A percentile compares a stretch with the other conserved stretches of the same genome.
These are phyloP conservation scores for Jamesozyma gamospora DNA, from an alignment of 805 yeast genomes.

Conservation along the genomic window DNA sequence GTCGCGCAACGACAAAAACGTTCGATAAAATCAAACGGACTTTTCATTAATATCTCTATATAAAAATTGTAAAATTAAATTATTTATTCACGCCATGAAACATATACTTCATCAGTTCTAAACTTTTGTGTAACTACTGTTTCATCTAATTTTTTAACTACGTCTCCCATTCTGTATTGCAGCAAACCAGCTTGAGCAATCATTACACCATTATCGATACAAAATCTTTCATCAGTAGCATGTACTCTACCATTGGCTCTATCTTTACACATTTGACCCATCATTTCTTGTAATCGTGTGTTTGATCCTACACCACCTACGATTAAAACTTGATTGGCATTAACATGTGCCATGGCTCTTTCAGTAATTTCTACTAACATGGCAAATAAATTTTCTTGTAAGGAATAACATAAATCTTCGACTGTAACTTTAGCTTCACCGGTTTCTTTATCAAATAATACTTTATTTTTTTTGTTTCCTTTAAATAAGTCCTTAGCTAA, in stretches of 20 bases:
- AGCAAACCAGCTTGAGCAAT: slow-evolving; percentile 95
- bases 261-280: slow-evolving; percentile 88
- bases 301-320: slow-evolving; percentile 99
- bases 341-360: slow-evolving; percentile 96
- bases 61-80: slow-evolving; percentile 20
- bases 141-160: slow-evolving; percentile 43
- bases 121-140: slow-evolving; percentile 90
- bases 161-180: slow-evolving; percentile 72
- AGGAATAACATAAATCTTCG: slow-evolving; percentile 84
- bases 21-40: no score
- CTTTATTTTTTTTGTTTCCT: slow-evolving; percentile 32
- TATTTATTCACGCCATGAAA: slow-evolving; percentile 71
- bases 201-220: slow-evolving; percentile 98
- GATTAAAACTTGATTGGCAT: slow-evolving; percentile 76
- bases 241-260: slow-evolving; percentile 72
- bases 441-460: slow-evolving; percentile 30
- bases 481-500: slow-evolving; percentile 63
- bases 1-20: slow-evolving; percentile 90
- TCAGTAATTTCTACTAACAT: slow-evolving; percentile 98
- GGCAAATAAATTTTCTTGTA: slow-evolving; percentile 87
- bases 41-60: slow-evolving; percentile 26
- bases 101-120: slow-evolving; percentile 87
- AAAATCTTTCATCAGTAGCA: slow-evolving; percentile 94
- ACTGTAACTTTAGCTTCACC: slow-evolving; percentile 48
- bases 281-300: slow-evolving; percentile 85